phyloP scores from a whole-genome alignment of 2,329 filamentous ascomycete species.

The Aspergillus versicolor region DNA sequence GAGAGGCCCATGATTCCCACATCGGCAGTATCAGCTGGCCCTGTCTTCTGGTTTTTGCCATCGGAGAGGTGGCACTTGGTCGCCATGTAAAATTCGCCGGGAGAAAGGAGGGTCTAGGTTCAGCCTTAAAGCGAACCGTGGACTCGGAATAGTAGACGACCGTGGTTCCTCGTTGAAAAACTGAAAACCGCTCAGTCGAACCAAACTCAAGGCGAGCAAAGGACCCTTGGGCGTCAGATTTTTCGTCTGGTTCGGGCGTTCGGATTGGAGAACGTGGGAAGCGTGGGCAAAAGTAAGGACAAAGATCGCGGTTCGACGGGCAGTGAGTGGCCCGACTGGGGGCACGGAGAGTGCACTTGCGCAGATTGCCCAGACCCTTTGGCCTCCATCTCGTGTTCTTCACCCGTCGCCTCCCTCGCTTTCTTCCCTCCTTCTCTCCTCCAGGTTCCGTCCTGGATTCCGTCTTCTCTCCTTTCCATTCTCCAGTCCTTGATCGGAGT shows the following conservation, averaged over 20 bases:
- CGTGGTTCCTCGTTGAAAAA: neutral
- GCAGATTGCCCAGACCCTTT: neutral
- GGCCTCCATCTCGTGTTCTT: neutral
- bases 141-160: neutral
- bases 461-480: constrained; percentile 26
- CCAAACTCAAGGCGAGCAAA: neutral
- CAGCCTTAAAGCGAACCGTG: neutral
- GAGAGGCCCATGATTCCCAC: neutral
- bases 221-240: neutral
- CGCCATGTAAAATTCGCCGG: neutral
- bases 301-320: neutral
- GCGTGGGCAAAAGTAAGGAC: neutral
- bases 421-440: constrained; percentile 18
- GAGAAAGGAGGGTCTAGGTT: neutral
- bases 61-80: neutral
- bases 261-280: neutral
- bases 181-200: neutral
- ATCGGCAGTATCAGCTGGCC: neutral
- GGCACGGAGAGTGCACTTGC: too few species aligned
- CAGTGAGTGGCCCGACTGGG: neutral
- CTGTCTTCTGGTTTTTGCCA: neutral
- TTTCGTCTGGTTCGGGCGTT: neutral
- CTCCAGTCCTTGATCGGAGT: constrained; percentile 26
- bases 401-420: constrained; percentile 4
- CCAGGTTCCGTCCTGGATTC: constrained; percentile 17